Evolutionary conservation across 257 asterid genomes (phyloP), one percentile per base, ranked within the genome.

Genomic region (Apocynum venetum): DNA sequence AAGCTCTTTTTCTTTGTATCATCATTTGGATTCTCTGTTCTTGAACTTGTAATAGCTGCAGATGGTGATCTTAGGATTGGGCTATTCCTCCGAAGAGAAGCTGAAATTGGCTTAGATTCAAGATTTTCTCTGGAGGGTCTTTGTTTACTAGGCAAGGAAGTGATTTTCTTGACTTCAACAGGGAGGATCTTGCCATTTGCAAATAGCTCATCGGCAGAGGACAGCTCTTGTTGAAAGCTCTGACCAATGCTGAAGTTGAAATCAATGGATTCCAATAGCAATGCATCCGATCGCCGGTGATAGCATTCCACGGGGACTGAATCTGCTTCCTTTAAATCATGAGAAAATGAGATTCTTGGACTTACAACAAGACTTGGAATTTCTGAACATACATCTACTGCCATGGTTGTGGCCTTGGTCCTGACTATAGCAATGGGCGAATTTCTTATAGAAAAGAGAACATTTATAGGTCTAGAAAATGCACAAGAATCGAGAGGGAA

Each of bases 111-210:
- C 49, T 79, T 61, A 1, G 89, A 53, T 53, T 72, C 77, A 31
- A 75, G 78, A 25, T 8, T 80, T 71, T 77, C 48, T 66, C 6
- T 8, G 0, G 71, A 77, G 31, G 79, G 70, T 71, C 51, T 78
- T 73, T 65, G 55, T 31, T 63, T 43, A 10, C 13, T 10, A 2
- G 70, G 35, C 40, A 38, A 8, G 14, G 64, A 5, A 17, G 66
- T 19, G 76, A 25, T 25, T 67, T 85, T 82, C 85, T 84, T 91
- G 88, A 87, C 83, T 70, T 88, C 80, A 17, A 86, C 78, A 1
- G 98, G 98, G 10, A 89, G 88, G 89, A 93, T 93, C 83, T 85
- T 89, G 79, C 98, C 98, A 60, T 93, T 73, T 84, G 96, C 84
- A 78, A 93, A 93, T 74, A 93, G 85, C 81, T 93, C 97, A 75